Evolutionary conservation across 345 rosid genomes (phyloP), one percentile per base, ranked within the genome.

Genomic region (Eucalyptus virginea): DNA sequence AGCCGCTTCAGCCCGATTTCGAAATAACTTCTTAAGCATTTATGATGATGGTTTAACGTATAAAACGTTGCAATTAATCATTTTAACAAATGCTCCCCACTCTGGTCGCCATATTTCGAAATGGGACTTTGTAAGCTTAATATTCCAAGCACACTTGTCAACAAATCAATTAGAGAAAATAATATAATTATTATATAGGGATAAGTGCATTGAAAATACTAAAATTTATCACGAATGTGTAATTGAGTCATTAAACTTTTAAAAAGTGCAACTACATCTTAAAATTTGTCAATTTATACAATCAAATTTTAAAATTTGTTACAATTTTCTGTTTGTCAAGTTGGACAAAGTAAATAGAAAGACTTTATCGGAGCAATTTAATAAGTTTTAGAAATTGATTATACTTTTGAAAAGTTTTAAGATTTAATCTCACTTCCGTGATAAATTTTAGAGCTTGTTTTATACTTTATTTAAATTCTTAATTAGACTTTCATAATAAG

Each of bases 361-460:
- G 62, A 56, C 6, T 56, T 56, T 23, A 23, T 56, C 5, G 30
- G 30, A 56, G 9, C 6, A 24, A 56, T 56, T 56, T 24, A 24
- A 24, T 24, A 24, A 56, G 3, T 56, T 56, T 56, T 56, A 24
- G 30, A 24, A 52, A 52, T 52, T 52, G 2, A 52, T 52, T 52
- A 2, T 52, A 52, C 11, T 52, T 21, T 52, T 52, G 1, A 52
- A 52, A 52, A 21, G 0, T 8, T 52, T 52, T 56, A 9, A 10
- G 0, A 56, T 56, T 56, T 24, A 23, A 56, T 23, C 13, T 1
- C 1, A 56, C 30, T 56, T 56, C 9, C 13, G 0, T 4, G 3
- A 23, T 24, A 56, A 56, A 56, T 56, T 56, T 10, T 56, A 56
- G 14, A 24, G 6, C 2, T 56, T 10, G 1, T 24, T 56, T 56